Conservation (phyloP, 352 stramenopile genomes). For the Phytophthora cryptogea region DNA sequence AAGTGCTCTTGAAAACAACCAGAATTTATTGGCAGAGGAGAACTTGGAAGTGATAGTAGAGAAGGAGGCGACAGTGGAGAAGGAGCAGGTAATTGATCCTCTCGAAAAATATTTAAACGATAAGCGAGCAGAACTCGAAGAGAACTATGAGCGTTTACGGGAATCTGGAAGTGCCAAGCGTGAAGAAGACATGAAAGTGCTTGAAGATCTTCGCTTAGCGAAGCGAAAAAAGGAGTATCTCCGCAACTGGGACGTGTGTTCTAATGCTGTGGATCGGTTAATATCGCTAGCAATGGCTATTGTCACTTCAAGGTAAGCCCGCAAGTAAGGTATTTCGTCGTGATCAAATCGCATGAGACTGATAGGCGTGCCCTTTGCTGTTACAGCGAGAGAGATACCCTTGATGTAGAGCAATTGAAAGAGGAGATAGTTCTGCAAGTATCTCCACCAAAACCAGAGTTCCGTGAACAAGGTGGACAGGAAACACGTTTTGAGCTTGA, state of each 20-base stretch:
- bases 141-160: slow-evolving; percentile 49
- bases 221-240: slow-evolving; percentile 32
- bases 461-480: slow-evolving; percentile 7
- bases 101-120: slow-evolving; percentile 47
- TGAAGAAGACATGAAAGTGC: slow-evolving; percentile 37
- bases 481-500: slow-evolving; percentile 34
- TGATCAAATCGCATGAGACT: not conserved
- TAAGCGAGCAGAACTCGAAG: slow-evolving; percentile 49
- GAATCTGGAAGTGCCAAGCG: slow-evolving; percentile 39
- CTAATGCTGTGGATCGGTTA: slow-evolving; percentile 36
- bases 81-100: slow-evolving; percentile 9
- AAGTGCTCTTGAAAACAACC: slow-evolving; percentile 2
- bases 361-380: not conserved
- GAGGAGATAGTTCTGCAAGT: slow-evolving; percentile 25
- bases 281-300: slow-evolving; percentile 35
- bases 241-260: slow-evolving; percentile 27
- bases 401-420: slow-evolving; percentile 34
- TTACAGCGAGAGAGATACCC: slow-evolving; percentile 16
- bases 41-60: slow-evolving; percentile 1
- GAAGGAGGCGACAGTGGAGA: not conserved
- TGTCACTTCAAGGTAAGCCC: slow-evolving; percentile 30
- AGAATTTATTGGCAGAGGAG: not conserved
- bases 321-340: not conserved
- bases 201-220: slow-evolving; percentile 38
- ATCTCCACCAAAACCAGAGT: not conserved